Evolutionary conservation across 176 grass and related monocot species (phyloP), one percentile per base, ranked within the genome.

Genomic region (Lolium rigidum): DNA sequence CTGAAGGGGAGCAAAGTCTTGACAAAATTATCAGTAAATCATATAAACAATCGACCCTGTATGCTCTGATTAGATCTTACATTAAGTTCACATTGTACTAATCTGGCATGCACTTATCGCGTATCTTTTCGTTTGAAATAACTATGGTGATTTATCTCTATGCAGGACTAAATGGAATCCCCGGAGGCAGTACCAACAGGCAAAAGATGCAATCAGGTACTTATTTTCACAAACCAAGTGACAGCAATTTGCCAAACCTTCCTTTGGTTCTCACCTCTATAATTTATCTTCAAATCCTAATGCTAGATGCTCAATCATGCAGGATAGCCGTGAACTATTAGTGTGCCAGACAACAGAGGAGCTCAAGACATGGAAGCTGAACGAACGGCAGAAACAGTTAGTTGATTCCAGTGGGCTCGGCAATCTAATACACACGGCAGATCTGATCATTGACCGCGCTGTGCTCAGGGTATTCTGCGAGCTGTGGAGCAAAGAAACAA

Each of bases 281-380:
- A 22, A 37, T 69, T 54, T n/a, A 51, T 22, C 9, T 10, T 37
- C n/a, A 28, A 54, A 37, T 39, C 17, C 20, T 83, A 41, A 61
- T 22, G 6, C 20, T 39, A 28, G 24, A 48, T 48, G 24, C 71
- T 60, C 61, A 61, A 83, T n/a, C 21, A 31, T 61, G 22, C 69
- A 74, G 68, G 9, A 58, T 60, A 60, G n/a, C 43, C 38, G 39
- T 74, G 54, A 14, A 71, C 18, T 82, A 56, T 21, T 10, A 26
- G 10, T 82, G 47, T 82, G 79, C 26, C 70, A 85, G 83, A 62
- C 10, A 25, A 76, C 52, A 3, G 21, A 72, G 70, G 44, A 46
- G 9, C 54, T 84, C 24, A 18, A 84, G 15, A 85, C 55, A 77
- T 85, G 83, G 83, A 73, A 76, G 72, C 73, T 85, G 83, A 77